Evolutionary conservation across 768 basidiomycete species (phyloP), one percentile per base, ranked within the genome.

Genomic region (Mycena belliarum): DNA sequence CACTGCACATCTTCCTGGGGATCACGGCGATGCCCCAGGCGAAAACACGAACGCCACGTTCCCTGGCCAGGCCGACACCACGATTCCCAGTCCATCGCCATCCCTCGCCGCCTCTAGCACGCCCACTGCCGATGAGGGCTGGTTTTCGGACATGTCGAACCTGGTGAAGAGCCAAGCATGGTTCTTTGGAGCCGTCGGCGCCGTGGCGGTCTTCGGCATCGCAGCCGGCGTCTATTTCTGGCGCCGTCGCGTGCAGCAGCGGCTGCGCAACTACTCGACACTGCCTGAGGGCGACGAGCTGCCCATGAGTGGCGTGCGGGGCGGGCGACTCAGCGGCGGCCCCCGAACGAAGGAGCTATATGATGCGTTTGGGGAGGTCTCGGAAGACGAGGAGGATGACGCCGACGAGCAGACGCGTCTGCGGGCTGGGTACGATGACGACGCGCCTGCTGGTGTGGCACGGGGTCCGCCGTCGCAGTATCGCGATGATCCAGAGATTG

Each of bases 301-400:
- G 52, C 84, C 86, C 9, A 93, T 98, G 93, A 84, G 80, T 48
- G 70, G 87, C 5, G 71, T 97, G 28, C 77, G 82, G 20, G 71
- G 78, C 23, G 67, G 75, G 5, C 72, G 56, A 14, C 57, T 65
- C 1, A 63, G 69, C 29, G 75, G 66, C 28, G 70, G 79, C 23
- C 75, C 80, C 35, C 79, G 87, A 48, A 90, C 94, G 48, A 89
- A 89, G 74, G 96, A 98, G 73, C 69, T 99, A 60, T 98, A 98
- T 66, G 95, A 98, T 72, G 95, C 96, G 18, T 98, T 98, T 73
- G 94, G 93, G 33, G 93, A 94, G 67, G 81, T 87, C 25, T 89
- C 88, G 28, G 94, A 92, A 43, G 89, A 88, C 16, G 87, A 91
- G 29, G 86, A 86, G 20, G 87, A 89, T 53, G 87, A 89, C 55